Conservation (phyloP, 306 rosid species). For the Citrullus mucosospermus region DNA sequence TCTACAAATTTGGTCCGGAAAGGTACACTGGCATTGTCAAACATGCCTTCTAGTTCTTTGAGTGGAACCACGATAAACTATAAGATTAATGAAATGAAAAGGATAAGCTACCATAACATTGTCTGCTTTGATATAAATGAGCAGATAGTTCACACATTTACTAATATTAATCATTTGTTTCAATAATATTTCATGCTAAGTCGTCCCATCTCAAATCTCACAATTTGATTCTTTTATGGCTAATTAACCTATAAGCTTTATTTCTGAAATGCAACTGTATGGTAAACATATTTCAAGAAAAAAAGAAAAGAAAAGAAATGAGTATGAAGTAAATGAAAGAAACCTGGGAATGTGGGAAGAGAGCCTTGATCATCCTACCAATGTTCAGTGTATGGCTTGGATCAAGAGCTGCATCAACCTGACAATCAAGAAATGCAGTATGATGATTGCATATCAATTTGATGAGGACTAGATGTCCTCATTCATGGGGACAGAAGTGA, state of each 20-base stretch:
- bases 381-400: slow-evolving; percentile 97
- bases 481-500: neutral
- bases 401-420: slow-evolving; percentile 99
- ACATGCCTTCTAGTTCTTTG: slow-evolving; percentile 79
- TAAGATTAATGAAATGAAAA: slow-evolving; percentile 4
- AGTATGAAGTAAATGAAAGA: slow-evolving; percentile 2
- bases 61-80: slow-evolving; percentile 95
- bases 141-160: neutral
- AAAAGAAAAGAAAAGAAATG: neutral
- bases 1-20: slow-evolving; percentile 98
- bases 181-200: neutral
- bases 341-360: slow-evolving; percentile 99
- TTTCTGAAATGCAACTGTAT: neutral
- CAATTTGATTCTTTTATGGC: neutral
- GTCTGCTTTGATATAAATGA: neutral
- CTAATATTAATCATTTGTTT: neutral
- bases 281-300: neutral
- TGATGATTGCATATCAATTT: neutral
- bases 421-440: neutral
- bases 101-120: neutral
- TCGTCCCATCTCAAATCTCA: neutral
- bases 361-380: slow-evolving; percentile 94
- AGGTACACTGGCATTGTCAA: slow-evolving; percentile 89
- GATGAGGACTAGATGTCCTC: neutral
- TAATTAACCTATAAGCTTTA: neutral